Evolutionary conservation across 1,139 yeast species (phyloP).

Genomic region (Kodamaea derodonti): DNA sequence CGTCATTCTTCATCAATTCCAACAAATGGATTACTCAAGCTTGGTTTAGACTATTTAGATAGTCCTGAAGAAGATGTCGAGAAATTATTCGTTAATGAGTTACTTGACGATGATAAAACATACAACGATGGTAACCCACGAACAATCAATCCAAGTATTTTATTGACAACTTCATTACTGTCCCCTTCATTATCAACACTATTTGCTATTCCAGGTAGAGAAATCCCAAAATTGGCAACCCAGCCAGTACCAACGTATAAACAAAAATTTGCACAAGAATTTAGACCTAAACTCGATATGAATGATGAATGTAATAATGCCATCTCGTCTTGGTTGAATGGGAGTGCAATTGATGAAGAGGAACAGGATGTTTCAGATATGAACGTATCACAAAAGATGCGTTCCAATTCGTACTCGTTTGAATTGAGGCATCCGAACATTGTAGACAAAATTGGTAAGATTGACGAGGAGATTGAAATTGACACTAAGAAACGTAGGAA

Average conservation of each 20-base stretch:
- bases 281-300: constrained; percentile 22
- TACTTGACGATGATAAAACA: too few relatives aligned
- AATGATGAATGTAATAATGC: constrained; percentile 40
- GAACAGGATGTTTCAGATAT: constrained; percentile 4
- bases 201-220: constrained; percentile 9
- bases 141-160: constrained; percentile 22
- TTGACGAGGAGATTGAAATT: constrained; percentile 14
- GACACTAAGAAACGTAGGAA: constrained; percentile 12
- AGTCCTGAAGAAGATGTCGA: constrained; percentile 3
- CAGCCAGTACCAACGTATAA: constrained; percentile 4
- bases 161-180: constrained; percentile 15
- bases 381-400: constrained; percentile 4
- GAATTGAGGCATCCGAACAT: constrained; percentile 8
- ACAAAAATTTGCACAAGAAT: constrained; percentile 1
- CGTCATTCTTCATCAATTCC: constrained; percentile 5
- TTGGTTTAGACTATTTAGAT: constrained; percentile 2
- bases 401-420: constrained; percentile 12
- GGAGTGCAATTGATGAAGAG: constrained; percentile 12
- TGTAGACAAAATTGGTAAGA: too few relatives aligned
- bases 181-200: constrained; percentile 17
- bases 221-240: constrained; percentile 1
- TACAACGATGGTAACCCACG: constrained; percentile 9
- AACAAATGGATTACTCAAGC: not conserved
- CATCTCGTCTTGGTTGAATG: constrained; percentile 34
- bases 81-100: constrained; percentile 1